Evolutionary conservation across 148 eudicot genomes (phyloP).

Genomic region (Amaranthus palmeri): DNA sequence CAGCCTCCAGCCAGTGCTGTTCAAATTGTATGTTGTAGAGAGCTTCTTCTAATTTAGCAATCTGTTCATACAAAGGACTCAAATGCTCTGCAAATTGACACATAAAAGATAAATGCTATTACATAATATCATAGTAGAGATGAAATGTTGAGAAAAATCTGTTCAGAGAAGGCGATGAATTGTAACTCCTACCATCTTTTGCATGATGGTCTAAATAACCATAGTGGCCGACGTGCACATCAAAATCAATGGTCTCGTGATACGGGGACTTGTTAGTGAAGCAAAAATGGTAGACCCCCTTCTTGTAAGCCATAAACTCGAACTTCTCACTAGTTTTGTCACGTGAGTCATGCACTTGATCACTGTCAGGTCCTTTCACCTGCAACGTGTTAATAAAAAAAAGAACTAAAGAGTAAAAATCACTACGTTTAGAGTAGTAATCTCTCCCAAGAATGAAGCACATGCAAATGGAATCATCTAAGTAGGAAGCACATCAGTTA

Average conservation of each 20-base stretch:
- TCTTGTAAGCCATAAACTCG: conserved; percentile 54
- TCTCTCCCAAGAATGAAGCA: not conserved
- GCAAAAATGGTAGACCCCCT: conserved; percentile 63
- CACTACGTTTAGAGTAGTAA: not conserved
- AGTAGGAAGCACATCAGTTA: not conserved
- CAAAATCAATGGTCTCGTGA: conserved; percentile 81
- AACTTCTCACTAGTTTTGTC: conserved; percentile 59
- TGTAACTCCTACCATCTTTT: conserved; percentile 50
- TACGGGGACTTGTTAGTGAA: conserved; percentile 71
- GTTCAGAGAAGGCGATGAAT: not conserved
- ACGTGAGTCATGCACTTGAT: conserved; percentile 42
- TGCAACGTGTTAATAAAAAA: conserved; percentile 24
- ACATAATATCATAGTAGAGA: not conserved
- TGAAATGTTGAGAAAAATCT: not conserved
- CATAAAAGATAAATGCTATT: not conserved
- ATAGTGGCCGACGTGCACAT: conserved; percentile 55
- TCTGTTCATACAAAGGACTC: conserved; percentile 62
- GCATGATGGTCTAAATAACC: conserved; percentile 57
- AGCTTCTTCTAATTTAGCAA: conserved; percentile 66
- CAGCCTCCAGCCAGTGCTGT: conserved; percentile 88
- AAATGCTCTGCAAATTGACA: conserved; percentile 57
- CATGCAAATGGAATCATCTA: not conserved
- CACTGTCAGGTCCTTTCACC: conserved; percentile 76
- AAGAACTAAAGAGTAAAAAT: not conserved
- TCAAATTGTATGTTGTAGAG: conserved; percentile 81